Percentiles rank a stretch among this genome's conserved stretches.
Conservation (phyloP, 1,139 yeast species). For the Taphrina communis region DNA sequence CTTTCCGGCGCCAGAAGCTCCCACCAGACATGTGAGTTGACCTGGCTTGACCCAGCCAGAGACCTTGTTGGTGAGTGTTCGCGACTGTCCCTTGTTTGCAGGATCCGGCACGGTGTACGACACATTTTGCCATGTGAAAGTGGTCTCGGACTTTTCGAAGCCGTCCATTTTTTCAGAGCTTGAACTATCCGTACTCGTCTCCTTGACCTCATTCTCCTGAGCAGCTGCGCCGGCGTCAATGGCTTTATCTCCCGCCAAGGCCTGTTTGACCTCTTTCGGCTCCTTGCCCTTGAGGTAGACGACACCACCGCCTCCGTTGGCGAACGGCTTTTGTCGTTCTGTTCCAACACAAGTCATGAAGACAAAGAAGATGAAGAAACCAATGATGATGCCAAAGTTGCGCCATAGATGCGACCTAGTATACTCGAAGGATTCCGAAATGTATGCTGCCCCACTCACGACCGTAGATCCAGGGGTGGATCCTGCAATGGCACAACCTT, state of each 20-base stretch:
- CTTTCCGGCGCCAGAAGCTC: conserved; percentile 71
- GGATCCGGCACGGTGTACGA: conserved; percentile 59
- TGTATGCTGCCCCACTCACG: conserved; percentile 61
- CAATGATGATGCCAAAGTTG: conserved; percentile 66
- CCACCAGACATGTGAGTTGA: conserved; percentile 65
- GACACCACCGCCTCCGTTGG: conserved; percentile 83
- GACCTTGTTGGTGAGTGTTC: conserved; percentile 61
- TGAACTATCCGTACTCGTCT: conserved; percentile 18
- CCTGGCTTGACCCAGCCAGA: conserved; percentile 74
- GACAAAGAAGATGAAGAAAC: conserved; percentile 62
- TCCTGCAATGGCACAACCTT: conserved; percentile 59
- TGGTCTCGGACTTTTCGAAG: conserved; percentile 52
- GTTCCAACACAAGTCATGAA: conserved; percentile 62
- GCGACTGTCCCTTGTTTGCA: conserved; percentile 59
- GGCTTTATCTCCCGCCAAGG: conserved; percentile 46
- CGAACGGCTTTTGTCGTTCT: conserved; percentile 60
- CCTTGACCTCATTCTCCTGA: conserved; percentile 32
- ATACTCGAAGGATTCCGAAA: conserved; percentile 54
- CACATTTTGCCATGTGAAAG: conserved; percentile 63
- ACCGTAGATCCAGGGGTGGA: conserved; percentile 56
- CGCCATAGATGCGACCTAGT: conserved; percentile 66
- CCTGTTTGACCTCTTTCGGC: conserved; percentile 50
- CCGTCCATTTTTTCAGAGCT: conserved; percentile 4
- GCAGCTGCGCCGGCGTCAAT: conserved; percentile 62
- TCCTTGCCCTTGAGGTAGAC: conserved; percentile 61